A percentile compares a stretch with the other conserved stretches of the same genome.
Conservation (phyloP, 2,329 filamentous ascomycete genomes). For the Pestalotiopsis sp. region DNA sequence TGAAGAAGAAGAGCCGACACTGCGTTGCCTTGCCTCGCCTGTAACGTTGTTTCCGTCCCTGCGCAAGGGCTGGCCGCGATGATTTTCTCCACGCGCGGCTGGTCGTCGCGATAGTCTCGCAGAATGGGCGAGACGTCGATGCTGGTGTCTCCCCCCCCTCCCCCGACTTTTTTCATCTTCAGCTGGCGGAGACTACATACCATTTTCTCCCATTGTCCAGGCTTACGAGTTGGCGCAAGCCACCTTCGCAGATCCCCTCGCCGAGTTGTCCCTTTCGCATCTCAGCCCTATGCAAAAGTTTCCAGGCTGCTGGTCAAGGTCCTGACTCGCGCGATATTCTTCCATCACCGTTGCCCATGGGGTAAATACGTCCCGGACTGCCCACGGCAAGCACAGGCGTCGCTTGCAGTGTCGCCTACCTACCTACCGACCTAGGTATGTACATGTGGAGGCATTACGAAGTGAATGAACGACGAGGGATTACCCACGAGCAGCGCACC, state of each 20-base stretch:
- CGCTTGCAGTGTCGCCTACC: not conserved
- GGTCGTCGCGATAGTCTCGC: not conserved
- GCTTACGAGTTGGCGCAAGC: not conserved
- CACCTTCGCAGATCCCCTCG: not conserved
- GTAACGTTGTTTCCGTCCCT: not conserved
- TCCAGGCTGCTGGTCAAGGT: not conserved
- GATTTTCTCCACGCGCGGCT: not conserved
- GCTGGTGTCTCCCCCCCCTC: not conserved
- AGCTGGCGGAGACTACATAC: not conserved
- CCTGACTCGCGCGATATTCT: not conserved
- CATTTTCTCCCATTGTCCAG: not conserved
- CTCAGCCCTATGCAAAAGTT: not conserved
- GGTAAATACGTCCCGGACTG: not conserved
- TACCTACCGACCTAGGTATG: not conserved
- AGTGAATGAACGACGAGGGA: not conserved
- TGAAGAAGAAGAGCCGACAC: slow-evolving; percentile 9
- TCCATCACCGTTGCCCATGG: not conserved
- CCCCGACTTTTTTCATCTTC: not conserved
- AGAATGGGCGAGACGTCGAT: not conserved
- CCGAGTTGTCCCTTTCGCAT: not conserved
- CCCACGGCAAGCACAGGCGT: not conserved
- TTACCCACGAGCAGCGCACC: not conserved
- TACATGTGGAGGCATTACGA: not conserved
- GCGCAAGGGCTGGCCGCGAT: not conserved
- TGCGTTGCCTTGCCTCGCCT: slow-evolving; percentile 6